These are phyloP conservation scores for Xylariomycetidae sp. DNA, from an alignment of 2,329 filamentous ascomycete species.

Conservation along the genomic window DNA sequence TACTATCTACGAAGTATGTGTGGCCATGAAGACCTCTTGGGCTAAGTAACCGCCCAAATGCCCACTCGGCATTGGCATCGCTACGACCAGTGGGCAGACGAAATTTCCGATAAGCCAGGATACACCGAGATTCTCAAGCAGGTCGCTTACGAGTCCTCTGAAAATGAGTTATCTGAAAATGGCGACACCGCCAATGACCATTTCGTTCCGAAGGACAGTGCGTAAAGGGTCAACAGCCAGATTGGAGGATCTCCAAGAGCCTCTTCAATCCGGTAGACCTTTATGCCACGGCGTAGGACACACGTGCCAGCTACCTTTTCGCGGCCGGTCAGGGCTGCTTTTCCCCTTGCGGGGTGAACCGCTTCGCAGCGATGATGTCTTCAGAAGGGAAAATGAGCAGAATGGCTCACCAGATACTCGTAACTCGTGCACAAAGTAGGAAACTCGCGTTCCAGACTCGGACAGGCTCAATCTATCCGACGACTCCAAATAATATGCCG, in stretches of 20 bases:
- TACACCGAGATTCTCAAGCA: no score
- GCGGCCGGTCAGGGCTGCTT: constrained; percentile 35
- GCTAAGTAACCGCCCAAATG: no score
- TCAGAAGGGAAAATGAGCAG: constrained; percentile 38
- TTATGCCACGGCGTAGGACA: constrained; percentile 43
- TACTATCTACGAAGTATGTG: no score
- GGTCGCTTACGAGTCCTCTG: no score
- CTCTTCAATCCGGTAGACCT: constrained; percentile 43
- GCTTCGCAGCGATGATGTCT: constrained; percentile 35
- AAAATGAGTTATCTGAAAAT: no score
- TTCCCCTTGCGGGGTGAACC: constrained; percentile 39
- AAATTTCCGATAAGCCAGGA: no score
- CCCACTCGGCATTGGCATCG: no score
- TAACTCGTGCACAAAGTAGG: constrained; percentile 39
- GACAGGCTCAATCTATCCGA: no score
- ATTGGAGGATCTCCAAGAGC: constrained; percentile 39
- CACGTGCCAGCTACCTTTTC: constrained; percentile 35
- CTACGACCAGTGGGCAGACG: no score
- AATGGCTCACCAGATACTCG: constrained; percentile 35
- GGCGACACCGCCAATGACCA: no score
- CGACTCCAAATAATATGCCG: no score
- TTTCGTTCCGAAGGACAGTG: constrained; percentile 49
- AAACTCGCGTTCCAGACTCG: constrained; percentile 41
- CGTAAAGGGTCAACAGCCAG: constrained; percentile 39
- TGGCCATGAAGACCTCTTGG: no score